These are phyloP conservation scores for Salix udensis DNA, from an alignment of 345 rosid genomes.

Conservation along the genomic window DNA sequence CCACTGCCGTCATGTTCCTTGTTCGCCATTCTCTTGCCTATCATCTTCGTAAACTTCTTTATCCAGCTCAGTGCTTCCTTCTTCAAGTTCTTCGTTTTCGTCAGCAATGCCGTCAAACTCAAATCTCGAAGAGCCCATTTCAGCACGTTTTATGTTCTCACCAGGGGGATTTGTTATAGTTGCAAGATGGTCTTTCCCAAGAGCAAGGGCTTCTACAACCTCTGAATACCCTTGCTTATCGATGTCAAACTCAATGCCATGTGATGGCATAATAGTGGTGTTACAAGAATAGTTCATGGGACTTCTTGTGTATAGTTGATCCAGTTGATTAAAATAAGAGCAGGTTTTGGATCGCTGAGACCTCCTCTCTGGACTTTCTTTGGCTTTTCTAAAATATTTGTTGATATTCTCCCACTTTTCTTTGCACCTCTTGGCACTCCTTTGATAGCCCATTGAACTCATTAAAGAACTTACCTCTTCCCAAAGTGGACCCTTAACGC, in stretches of 20 bases:
- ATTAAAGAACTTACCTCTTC: constrained; percentile 40
- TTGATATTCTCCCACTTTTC: constrained; percentile 53
- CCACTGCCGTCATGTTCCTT: constrained; percentile 7
- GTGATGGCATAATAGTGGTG: not conserved
- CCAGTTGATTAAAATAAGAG: constrained; percentile 36
- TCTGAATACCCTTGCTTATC: constrained; percentile 28
- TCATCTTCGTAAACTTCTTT: constrained; percentile 13
- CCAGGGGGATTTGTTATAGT: constrained; percentile 5
- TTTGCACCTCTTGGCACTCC: constrained; percentile 48
- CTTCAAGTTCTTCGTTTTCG: constrained; percentile 3
- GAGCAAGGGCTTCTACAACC: constrained; percentile 22
- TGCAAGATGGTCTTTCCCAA: constrained; percentile 10
- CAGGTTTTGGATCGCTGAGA: constrained; percentile 35
- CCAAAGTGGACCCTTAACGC: constrained; percentile 41
- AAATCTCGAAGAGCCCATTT: constrained; percentile 17
- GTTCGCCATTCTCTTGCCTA: not conserved
- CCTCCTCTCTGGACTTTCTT: constrained; percentile 28
- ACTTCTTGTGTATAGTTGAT: constrained; percentile 35
- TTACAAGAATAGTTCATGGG: not conserved
- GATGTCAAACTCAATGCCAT: not conserved
- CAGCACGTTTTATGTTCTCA: constrained; percentile 14
- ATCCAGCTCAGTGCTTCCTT: constrained; percentile 15
- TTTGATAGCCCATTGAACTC: constrained; percentile 38
- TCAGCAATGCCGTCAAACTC: constrained; percentile 12
- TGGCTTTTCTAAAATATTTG: constrained; percentile 43